These are phyloP conservation scores for Huntiella omanensis DNA, from an alignment of 2,329 filamentous ascomycete genomes.

Conservation along the genomic window DNA sequence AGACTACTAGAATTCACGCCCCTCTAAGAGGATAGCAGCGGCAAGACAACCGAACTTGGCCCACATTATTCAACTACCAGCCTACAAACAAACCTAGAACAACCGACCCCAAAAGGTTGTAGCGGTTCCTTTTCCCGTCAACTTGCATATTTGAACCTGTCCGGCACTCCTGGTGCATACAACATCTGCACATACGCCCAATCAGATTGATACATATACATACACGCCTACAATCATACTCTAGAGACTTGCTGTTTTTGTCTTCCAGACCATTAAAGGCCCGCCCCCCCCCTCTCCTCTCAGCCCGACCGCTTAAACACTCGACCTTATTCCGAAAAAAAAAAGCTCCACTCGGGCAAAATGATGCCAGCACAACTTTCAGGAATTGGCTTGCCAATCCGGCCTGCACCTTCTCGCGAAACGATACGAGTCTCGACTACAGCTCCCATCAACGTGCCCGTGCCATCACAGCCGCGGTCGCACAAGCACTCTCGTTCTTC, in stretches of 20 bases:
- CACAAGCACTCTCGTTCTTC: slow-evolving; percentile 45
- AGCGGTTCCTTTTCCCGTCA: not conserved
- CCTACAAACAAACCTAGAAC: not conserved
- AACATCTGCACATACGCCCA: not conserved
- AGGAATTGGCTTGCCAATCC: slow-evolving; percentile 18
- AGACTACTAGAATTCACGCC: too few species aligned
- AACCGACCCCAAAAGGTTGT: not conserved
- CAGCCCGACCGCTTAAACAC: too few species aligned
- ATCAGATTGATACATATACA: not conserved
- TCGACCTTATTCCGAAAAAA: too few species aligned
- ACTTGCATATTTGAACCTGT: not conserved
- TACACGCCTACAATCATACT: not conserved
- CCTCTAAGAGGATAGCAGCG: too few species aligned
- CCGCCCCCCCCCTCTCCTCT: not conserved
- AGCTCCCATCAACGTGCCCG: slow-evolving; percentile 9
- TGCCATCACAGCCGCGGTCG: slow-evolving; percentile 16
- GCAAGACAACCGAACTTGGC: too few species aligned
- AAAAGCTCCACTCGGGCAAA: not conserved
- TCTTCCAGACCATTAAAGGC: not conserved
- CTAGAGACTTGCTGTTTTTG: too few species aligned
- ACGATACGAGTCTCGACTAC: slow-evolving; percentile 9
- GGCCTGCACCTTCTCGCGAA: slow-evolving; percentile 18
- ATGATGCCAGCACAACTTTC: slow-evolving; percentile 19
- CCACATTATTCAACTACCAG: too few species aligned
- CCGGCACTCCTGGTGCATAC: too few species aligned